A percentile compares a stretch with the other conserved stretches of the same genome.
Conservation (phyloP, 2,329 filamentous ascomycete genomes). For the Sporothrix brunneoviolacea region DNA sequence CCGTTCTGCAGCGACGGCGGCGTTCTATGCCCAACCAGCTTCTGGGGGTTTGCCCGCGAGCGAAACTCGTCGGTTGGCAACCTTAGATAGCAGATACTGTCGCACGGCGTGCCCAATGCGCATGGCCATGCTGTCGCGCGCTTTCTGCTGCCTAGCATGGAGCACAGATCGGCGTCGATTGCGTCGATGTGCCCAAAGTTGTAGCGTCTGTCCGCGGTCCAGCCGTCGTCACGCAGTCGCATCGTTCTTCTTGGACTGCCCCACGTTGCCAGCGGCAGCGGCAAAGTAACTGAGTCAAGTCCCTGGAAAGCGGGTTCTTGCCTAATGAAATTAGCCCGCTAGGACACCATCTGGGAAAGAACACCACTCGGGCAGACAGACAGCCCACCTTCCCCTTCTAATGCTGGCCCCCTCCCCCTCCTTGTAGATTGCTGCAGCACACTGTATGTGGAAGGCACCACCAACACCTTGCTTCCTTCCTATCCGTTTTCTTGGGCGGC, state of each 20-base stretch:
- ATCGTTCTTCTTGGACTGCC: not conserved
- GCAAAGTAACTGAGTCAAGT: not conserved
- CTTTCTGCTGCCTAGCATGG: too few relatives aligned
- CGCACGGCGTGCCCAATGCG: too few relatives aligned
- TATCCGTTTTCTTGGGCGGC: constrained; percentile 1
- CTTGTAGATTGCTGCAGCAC: too few relatives aligned
- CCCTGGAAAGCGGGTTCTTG: constrained; percentile 1
- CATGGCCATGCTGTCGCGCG: too few relatives aligned
- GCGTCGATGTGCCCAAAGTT: too few relatives aligned
- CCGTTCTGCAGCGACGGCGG: too few relatives aligned
- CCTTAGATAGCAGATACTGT: too few relatives aligned
- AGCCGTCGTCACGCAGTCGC: constrained; percentile 3
- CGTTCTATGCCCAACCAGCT: too few relatives aligned
- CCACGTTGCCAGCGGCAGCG: constrained; percentile 6
- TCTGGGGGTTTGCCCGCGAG: too few relatives aligned
- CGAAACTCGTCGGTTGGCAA: not conserved
- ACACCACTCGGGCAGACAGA: constrained; percentile 1
- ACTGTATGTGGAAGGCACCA: not conserved
- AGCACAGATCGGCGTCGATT: not conserved
- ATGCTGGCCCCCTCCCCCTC: not conserved
- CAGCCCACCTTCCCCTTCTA: constrained; percentile 10
- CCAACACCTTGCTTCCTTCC: not conserved
- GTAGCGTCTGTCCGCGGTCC: not conserved
- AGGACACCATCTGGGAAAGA: too few relatives aligned
- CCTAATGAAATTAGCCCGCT: too few relatives aligned